Conservation (phyloP, 352 stramenopile genomes). For the Phytophthora constricta region DNA sequence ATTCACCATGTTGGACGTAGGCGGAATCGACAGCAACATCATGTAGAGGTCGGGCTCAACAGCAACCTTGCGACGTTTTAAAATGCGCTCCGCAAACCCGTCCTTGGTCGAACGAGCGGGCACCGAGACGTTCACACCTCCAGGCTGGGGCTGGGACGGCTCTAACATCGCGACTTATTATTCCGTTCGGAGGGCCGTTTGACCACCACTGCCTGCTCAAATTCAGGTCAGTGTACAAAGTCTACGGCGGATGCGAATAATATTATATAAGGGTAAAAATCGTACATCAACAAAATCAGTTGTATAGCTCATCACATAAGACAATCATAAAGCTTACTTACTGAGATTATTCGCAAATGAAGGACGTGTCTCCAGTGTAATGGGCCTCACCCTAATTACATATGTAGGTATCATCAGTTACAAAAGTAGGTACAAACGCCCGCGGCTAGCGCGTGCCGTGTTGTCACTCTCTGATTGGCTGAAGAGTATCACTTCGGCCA, state of each 20-base stretch:
- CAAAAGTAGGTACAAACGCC: no score
- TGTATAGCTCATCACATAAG: background rate
- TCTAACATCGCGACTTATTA: background rate
- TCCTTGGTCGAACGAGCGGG: background rate
- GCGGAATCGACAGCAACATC: background rate
- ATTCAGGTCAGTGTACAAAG: slow-evolving; percentile 4
- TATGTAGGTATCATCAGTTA: no score
- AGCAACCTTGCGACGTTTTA: slow-evolving; percentile 7
- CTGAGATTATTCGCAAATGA: slow-evolving; percentile 10
- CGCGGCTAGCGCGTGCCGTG: no score
- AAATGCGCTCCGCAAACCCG: background rate
- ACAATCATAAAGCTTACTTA: slow-evolving; percentile 10
- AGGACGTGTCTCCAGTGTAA: no score
- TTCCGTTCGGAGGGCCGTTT: background rate
- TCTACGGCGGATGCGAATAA: slow-evolving; percentile 4
- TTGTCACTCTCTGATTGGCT: no score
- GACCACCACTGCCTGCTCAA: slow-evolving; percentile 6
- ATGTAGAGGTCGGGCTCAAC: background rate
- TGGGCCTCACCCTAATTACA: no score
- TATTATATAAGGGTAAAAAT: no score
- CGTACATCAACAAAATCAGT: background rate
- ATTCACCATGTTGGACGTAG: slow-evolving; percentile 12
- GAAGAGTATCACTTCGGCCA: no score
- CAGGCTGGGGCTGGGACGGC: background rate
- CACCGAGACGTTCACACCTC: background rate